phyloP scores from a whole-genome alignment of 75 land plant genomes.

The Pinus albicaulis region DNA sequence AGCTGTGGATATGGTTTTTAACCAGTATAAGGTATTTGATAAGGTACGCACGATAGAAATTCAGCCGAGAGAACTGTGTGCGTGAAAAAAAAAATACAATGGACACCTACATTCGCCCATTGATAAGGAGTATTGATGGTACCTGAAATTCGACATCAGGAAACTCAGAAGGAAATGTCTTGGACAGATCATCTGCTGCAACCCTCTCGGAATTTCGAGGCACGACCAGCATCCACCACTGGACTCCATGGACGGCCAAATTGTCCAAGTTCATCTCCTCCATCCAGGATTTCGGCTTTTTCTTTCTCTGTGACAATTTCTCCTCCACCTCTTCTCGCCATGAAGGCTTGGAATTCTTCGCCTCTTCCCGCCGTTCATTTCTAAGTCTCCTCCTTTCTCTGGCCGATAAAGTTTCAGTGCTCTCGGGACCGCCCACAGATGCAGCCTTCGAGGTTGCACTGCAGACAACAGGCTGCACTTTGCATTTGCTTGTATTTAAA shows the following conservation, averaged over 20 bases:
- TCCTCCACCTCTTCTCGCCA: constrained; percentile 87
- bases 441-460: not conserved
- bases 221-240: constrained; percentile 78
- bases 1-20: too few relatives aligned
- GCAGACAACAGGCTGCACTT: too few relatives aligned
- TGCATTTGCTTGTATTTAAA: not conserved
- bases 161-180: constrained; percentile 28
- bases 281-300: constrained; percentile 26
- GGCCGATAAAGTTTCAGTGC: constrained; percentile 23
- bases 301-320: constrained; percentile 42
- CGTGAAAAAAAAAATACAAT: too few relatives aligned
- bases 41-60: too few relatives aligned
- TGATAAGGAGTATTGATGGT: not conserved
- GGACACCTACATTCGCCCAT: too few relatives aligned
- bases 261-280: constrained; percentile 60
- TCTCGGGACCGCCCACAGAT: constrained; percentile 1
- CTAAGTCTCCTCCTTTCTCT: constrained; percentile 72
- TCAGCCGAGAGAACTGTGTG: too few relatives aligned
- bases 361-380: constrained; percentile 67
- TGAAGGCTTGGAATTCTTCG: constrained; percentile 15
- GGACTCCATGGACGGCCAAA: constrained; percentile 59
- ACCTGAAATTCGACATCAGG: constrained; percentile 73
- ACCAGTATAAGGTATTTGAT: too few relatives aligned
- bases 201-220: constrained; percentile 34
- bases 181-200: constrained; percentile 42